These are phyloP conservation scores for Alloteropsis angusta DNA, from an alignment of 202 grass and related monocot species.

Conservation along the genomic window DNA sequence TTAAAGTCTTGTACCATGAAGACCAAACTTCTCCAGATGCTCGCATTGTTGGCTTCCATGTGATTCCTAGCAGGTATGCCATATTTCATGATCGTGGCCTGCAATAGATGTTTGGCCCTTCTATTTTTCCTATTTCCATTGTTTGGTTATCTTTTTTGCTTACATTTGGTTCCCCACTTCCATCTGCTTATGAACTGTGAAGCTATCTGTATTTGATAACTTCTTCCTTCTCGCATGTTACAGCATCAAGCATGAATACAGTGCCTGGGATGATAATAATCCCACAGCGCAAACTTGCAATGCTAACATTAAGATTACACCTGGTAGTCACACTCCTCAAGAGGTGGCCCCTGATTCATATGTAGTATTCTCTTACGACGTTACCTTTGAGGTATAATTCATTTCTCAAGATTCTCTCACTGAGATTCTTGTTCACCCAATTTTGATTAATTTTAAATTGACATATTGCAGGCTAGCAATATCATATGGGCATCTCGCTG, in stretches of 20 bases:
- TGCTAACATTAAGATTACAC: slow-evolving; percentile 71
- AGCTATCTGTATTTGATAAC: background rate
- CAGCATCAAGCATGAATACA: slow-evolving; percentile 90
- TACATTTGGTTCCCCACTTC: background rate
- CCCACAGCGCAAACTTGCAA: slow-evolving; percentile 71
- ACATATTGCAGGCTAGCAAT: slow-evolving; percentile 52
- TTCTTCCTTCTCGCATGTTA: slow-evolving; percentile 9
- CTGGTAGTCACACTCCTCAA: slow-evolving; percentile 71
- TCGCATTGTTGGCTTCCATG: slow-evolving; percentile 98
- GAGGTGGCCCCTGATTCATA: slow-evolving; percentile 63
- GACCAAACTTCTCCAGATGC: slow-evolving; percentile 54
- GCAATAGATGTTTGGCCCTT: background rate
- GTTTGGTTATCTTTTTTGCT: background rate
- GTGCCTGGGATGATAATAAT: slow-evolving; percentile 76
- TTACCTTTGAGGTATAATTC: slow-evolving; percentile 72
- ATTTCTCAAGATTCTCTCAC: background rate
- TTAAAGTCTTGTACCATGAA: slow-evolving; percentile 94
- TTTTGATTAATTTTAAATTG: background rate
- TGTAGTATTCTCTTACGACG: slow-evolving; percentile 88
- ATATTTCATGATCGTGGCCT: slow-evolving; percentile 1
- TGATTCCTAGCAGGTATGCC: slow-evolving; percentile 86
- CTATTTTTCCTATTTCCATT: background rate
- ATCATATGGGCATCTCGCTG: slow-evolving; percentile 94
- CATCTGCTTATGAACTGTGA: background rate
- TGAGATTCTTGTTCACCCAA: background rate